A percentile compares a stretch with the other conserved stretches of the same genome.
Evolutionary conservation across 228 moss, liverwort and hornwort species (phyloP).

Genomic region (Sphagnum fallax): DNA sequence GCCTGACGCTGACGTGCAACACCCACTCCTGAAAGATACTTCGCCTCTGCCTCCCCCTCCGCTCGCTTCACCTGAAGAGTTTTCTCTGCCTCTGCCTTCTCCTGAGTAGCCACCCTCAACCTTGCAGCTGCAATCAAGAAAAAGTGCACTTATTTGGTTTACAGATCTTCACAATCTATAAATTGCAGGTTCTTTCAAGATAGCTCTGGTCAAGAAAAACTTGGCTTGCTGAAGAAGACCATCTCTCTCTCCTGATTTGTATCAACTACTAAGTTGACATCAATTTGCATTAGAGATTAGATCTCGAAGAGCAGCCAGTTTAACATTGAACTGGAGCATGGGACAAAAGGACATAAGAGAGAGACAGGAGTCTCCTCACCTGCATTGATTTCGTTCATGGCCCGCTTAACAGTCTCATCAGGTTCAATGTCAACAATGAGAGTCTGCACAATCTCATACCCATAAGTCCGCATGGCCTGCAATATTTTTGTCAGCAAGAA

Average conservation of each 20-base stretch:
- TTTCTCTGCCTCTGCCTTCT: conserved; percentile 88
- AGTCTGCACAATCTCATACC: conserved; percentile 90
- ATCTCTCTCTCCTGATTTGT: too few relatives aligned
- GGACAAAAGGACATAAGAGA: too few relatives aligned
- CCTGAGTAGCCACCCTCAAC: conserved; percentile 72
- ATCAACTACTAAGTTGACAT: too few relatives aligned
- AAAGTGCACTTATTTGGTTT: too few relatives aligned
- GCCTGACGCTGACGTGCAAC: conserved; percentile 86
- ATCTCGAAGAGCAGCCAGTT: too few relatives aligned
- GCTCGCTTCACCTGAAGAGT: conserved; percentile 80
- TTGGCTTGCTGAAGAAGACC: too few relatives aligned
- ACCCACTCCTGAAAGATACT: conserved; percentile 81
- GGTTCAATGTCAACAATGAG: conserved; percentile 89
- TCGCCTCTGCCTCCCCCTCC: conserved; percentile 84
- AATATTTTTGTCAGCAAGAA: background rate
- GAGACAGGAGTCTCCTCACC: conserved; percentile 21
- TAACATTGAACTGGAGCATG: too few relatives aligned
- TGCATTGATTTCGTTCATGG: conserved; percentile 97
- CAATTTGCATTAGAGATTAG: too few relatives aligned
- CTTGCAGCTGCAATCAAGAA: conserved; percentile 57
- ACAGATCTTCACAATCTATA: too few relatives aligned
- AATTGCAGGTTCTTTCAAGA: too few relatives aligned
- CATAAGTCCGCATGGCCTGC: conserved; percentile 87
- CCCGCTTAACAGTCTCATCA: conserved; percentile 82
- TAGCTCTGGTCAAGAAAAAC: too few relatives aligned